Percentiles rank a stretch among this genome's conserved stretches.
phyloP scores from a whole-genome alignment of 2,329 filamentous ascomycete genomes.

The Epichloe typhina region DNA sequence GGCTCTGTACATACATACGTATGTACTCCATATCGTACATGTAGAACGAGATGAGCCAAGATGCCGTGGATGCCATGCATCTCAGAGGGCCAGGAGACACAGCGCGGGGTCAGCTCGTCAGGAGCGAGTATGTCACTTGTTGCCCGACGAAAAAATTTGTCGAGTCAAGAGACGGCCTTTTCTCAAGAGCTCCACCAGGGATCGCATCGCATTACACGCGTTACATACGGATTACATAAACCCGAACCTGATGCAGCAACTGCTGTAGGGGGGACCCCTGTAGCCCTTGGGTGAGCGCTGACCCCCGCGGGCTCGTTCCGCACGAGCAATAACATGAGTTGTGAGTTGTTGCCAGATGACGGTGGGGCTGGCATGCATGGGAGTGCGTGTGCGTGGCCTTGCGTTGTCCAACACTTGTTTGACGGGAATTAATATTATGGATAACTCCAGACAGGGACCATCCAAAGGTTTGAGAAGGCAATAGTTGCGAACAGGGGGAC shows the following conservation, averaged over 20 bases:
- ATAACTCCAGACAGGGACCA: no score
- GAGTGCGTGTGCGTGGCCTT: constrained; percentile 19
- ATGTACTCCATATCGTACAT: not conserved
- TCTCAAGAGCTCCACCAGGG: not conserved
- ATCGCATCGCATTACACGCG: constrained; percentile 2
- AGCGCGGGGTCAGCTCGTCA: constrained; percentile 6
- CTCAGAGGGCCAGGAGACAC: not conserved
- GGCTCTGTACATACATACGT: not conserved
- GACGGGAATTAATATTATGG: no score
- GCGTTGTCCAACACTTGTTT: constrained; percentile 9
- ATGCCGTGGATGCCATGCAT: constrained; percentile 7
- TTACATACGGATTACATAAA: not conserved
- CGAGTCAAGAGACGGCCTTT: not conserved
- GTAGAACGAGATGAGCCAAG: constrained; percentile 1
- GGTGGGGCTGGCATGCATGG: constrained; percentile 14
- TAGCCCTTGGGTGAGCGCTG: not conserved
- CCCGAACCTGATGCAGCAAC: not conserved
- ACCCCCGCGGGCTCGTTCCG: not conserved
- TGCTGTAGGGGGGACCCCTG: not conserved
- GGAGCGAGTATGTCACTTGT: not conserved
- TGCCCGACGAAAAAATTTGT: not conserved
- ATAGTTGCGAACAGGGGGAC: not conserved
- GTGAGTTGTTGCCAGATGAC: not conserved
- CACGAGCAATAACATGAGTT: not conserved
- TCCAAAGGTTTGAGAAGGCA: not conserved